Evolutionary conservation across 352 stramenopile species (phyloP), one percentile per base, ranked within the genome.

Genomic region (Phytophthora macrochlamydospora): DNA sequence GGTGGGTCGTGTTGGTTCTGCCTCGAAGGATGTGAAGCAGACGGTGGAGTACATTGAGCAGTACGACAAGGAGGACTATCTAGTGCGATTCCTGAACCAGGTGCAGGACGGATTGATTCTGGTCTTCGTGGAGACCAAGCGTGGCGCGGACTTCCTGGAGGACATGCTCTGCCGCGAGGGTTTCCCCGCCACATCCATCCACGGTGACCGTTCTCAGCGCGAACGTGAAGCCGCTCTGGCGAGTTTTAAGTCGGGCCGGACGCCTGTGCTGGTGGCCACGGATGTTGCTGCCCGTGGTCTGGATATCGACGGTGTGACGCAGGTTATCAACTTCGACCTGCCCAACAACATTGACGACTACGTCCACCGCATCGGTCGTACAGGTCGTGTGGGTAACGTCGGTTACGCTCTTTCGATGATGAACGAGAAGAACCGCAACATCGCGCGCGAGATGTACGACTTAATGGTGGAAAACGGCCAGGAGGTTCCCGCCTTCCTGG

Each of bases 71-170:
- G 84, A 96, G 60, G 85, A 98, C 66, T 95, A 92, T 64, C 73
- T 99, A 31, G 97, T 99, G 69, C 92, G 93, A 57, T 99, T 98
- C 60, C 85, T 99, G 62, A 95, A 97, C 71, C 83, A 92, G 68
- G 83, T 97, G 32, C 88, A 96, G 61, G 90, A 94, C 38, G 90
- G 90, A 56, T 62, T 98, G 33, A 97, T 98, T 58, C 89, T 99
- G 44, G 95, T 99, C 58, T 99, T 99, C 69, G 97, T 99, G 30
- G 97, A 99, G 81, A 99, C 97, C 14, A 99, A 99, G 92, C 93
- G 97, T 63, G 93, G 90, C 45, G 98, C 91, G 55, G 98, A 99
- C 72, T 97, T 95, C 54, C 69, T 99, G 8, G 97, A 99, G 81
- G 92, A 99, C 71, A 79, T 98, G 59, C 85, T 99, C 5, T 98